Base-by-base conservation (phyloP, 1,284 basidiomycete species). In the Wallemia ichthyophaga region DNA sequence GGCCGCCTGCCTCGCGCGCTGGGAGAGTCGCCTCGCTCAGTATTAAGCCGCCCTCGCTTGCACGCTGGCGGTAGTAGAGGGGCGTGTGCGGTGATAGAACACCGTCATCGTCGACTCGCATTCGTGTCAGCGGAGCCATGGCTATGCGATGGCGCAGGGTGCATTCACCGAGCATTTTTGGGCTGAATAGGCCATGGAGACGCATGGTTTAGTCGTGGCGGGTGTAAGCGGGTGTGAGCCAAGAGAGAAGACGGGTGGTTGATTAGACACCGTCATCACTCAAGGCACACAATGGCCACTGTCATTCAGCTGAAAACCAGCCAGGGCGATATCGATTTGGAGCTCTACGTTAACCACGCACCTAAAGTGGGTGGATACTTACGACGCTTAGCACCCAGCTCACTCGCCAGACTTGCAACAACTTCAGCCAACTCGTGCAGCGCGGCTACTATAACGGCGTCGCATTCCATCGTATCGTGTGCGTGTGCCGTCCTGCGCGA, bases 341-440 rank as follows among this genome's bases (percentile, higher is more conserved):
- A 94, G 72, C 75, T 95, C 26, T 94, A 94, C 71, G 85, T 81
- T 76, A 72, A 85, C 32, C 86, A 94, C 69, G 85, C 87, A 1
- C 89, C 88, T 25, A 81, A 79, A 62, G 53, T 56, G 61, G 58
- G 59, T 61, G 58, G 59, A 19, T 61, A 17, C 15, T 11, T 13
- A 17, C 25, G 24, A 25, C 15, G 24, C 15, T 13, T 24, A 25
- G 5, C 9, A 13, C 3, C 7, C 25, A 11, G 48, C 58, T 59
- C 61, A 23, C 64, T 27, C n/a, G 28, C 1, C 58, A 91, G 84
- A 89, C 88, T n/a, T 92, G 86, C 71, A 79, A 82, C 70, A 94
- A 94, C 74, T 94, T 94, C 70, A 75, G 78, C 60, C 85, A 88
- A 65, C 78, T 94, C 31, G 76, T 84, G 19, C 82, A 80, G 68